Percentiles rank a stretch among this genome's conserved stretches.
These are phyloP conservation scores for Beauveria sp. DNA, from an alignment of 2,329 filamentous ascomycete genomes.

Conservation along the genomic window DNA sequence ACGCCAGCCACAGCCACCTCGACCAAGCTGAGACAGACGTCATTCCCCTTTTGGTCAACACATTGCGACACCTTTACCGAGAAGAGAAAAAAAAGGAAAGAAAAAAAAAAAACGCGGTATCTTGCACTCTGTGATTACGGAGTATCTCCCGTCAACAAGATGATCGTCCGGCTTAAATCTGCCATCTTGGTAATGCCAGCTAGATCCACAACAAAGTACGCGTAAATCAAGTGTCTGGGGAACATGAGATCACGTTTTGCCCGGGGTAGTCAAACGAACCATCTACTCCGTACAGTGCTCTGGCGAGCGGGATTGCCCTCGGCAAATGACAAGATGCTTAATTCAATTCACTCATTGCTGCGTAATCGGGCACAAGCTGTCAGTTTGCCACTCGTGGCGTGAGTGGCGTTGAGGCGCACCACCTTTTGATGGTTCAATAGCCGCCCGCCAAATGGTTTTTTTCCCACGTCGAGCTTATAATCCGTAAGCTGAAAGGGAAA, in stretches of 20 bases:
- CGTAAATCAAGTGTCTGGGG: neutral
- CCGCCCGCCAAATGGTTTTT: too few species aligned
- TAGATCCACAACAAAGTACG: neutral
- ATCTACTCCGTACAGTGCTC: too few species aligned
- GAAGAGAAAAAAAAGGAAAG: neutral
- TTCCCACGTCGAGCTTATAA: too few species aligned
- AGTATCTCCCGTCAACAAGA: neutral
- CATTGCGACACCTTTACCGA: neutral
- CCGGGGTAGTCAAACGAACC: neutral
- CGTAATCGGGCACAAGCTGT: too few species aligned
- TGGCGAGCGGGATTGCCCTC: neutral
- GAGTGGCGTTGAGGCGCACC: too few species aligned
- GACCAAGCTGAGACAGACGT: neutral
- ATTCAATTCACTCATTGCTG: too few species aligned
- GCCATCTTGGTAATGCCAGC: constrained; percentile 4
- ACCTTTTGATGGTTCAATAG: too few species aligned
- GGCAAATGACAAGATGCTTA: too few species aligned
- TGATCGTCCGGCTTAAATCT: neutral
- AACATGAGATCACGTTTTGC: neutral
- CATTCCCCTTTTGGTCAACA: neutral
- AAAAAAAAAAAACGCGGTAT: neutral
- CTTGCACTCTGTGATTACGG: neutral
- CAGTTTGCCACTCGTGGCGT: too few species aligned
- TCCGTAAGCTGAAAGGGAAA: too few species aligned
- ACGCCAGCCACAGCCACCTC: too few species aligned